These are phyloP conservation scores for Neurospora intermedia DNA, from an alignment of 495 filamentous ascomycete species.

Conservation along the genomic window DNA sequence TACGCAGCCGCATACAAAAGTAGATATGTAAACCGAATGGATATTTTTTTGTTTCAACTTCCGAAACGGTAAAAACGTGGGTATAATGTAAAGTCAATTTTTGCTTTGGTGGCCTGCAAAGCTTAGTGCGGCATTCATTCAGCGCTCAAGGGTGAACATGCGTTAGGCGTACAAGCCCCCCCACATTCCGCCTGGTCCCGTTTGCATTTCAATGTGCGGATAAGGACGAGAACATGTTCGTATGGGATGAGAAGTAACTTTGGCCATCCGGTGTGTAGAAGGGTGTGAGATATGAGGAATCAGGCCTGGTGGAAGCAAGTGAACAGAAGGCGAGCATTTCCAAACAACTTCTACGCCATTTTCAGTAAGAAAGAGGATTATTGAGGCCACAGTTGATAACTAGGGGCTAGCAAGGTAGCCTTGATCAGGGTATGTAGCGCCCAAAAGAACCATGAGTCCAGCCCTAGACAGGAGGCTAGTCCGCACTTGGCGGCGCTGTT, in stretches of 20 bases:
- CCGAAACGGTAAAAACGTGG: neutral
- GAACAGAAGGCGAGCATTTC: neutral
- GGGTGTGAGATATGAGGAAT: neutral
- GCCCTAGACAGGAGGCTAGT: neutral
- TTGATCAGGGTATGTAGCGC: neutral
- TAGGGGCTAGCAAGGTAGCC: neutral
- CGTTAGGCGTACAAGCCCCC: neutral
- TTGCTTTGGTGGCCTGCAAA: neutral
- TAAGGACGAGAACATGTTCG: neutral
- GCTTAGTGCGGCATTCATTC: neutral
- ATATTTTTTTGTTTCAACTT: neutral
- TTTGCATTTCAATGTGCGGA: neutral
- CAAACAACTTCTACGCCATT: neutral
- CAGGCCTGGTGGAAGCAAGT: neutral
- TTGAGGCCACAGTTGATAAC: neutral
- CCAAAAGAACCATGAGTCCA: neutral
- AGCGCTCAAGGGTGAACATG: neutral
- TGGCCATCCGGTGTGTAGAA: neutral
- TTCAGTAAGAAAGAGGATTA: neutral
- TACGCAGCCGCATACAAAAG: neutral
- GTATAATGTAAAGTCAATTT: neutral
- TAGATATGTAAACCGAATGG: neutral
- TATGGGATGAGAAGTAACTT: neutral
- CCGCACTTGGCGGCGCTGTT: neutral
- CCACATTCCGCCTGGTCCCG: neutral